Percentiles rank a stretch among this genome's conserved stretches.
Conservation (phyloP, 73 alveolate genomes). For the Paramecium bursaria region DNA sequence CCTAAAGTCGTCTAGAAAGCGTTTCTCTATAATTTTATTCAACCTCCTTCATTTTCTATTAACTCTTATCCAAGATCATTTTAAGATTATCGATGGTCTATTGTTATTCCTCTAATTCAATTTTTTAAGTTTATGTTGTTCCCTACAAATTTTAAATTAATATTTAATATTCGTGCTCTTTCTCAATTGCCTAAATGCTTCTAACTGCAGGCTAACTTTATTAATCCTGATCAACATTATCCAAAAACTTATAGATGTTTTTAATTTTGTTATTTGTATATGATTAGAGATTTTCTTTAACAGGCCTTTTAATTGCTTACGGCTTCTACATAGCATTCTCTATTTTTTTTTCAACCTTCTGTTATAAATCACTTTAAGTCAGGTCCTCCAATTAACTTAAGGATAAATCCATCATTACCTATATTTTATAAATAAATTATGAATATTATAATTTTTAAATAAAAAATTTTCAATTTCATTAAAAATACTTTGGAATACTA, state of each 20-base stretch:
- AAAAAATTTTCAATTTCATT: no score
- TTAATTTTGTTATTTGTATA: conserved; percentile 61
- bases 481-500: no score
- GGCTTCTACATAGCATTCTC: conserved; percentile 34
- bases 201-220: conserved; percentile 7
- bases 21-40: conserved; percentile 57
- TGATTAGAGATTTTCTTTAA: conserved; percentile 10
- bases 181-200: conserved; percentile 30
- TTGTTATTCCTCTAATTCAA: conserved; percentile 73
- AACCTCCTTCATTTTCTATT: conserved; percentile 31
- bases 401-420: not conserved
- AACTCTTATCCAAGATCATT: conserved; percentile 64
- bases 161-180: conserved; percentile 45
- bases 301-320: not conserved
- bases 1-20: conserved; percentile 64
- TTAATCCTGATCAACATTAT: conserved; percentile 64
- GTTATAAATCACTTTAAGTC: not conserved
- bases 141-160: conserved; percentile 34
- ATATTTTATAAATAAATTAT: no score
- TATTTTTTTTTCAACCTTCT: conserved; percentile 52
- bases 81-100: conserved; percentile 72
- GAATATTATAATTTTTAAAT: no score
- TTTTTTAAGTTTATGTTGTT: conserved; percentile 45
- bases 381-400: conserved; percentile 34
- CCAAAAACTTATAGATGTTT: conserved; percentile 62